Conservation (phyloP, 2,329 filamentous ascomycete genomes). For the Dothideomycetidae sp. region DNA sequence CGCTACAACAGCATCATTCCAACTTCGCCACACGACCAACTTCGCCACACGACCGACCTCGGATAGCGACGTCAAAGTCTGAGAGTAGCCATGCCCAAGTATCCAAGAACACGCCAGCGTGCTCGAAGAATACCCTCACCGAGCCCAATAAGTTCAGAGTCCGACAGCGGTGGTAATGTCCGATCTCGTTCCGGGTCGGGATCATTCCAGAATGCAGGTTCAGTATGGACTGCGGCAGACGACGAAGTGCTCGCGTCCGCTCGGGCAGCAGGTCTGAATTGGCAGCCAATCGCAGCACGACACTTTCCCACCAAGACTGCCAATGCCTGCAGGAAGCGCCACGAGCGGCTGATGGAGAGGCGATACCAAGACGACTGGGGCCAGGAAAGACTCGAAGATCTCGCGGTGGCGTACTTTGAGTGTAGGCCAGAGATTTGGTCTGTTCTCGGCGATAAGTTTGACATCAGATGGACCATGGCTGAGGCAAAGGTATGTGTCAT, state of each 20-base stretch:
- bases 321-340: slow-evolving; percentile 79
- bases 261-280: slow-evolving; percentile 63
- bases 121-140: slow-evolving; percentile 6
- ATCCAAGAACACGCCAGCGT: background rate
- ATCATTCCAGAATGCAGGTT: slow-evolving; percentile 15
- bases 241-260: slow-evolving; percentile 60
- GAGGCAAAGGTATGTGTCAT: slow-evolving; percentile 72
- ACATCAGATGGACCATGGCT: slow-evolving; percentile 49
- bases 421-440: slow-evolving; percentile 73
- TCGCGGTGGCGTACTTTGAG: slow-evolving; percentile 66
- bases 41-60: too few relatives aligned
- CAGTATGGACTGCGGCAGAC: slow-evolving; percentile 55
- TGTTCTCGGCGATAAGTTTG: slow-evolving; percentile 48
- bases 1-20: too few relatives aligned
- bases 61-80: too few relatives aligned
- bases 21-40: too few relatives aligned
- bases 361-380: slow-evolving; percentile 65
- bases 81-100: background rate
- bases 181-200: slow-evolving; percentile 6
- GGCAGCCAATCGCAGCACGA: slow-evolving; percentile 62
- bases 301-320: slow-evolving; percentile 64
- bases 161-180: slow-evolving; percentile 2
- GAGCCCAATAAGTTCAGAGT: slow-evolving; percentile 1
- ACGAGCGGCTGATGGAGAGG: slow-evolving; percentile 70
- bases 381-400: slow-evolving; percentile 53